A percentile compares a stretch with the other conserved stretches of the same genome.
These are phyloP conservation scores for Calonectria pseudoturangicola DNA, from an alignment of 2,329 filamentous ascomycete genomes.

Conservation along the genomic window DNA sequence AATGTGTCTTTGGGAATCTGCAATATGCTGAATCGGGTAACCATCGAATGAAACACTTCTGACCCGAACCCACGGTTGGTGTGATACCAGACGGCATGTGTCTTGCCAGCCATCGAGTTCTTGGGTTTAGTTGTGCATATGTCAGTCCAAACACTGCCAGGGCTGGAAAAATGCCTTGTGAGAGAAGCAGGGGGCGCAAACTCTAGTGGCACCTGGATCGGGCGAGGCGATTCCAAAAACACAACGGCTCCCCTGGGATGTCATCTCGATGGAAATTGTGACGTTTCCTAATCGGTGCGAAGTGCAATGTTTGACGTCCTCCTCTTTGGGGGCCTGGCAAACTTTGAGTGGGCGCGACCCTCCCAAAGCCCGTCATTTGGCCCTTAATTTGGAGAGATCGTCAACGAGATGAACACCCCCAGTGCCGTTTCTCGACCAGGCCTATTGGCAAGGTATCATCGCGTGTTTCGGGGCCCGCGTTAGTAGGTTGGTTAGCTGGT, in stretches of 20 bases:
- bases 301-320: slow-evolving; percentile 40
- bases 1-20: background rate
- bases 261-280: slow-evolving; percentile 46
- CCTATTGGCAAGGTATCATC: slow-evolving; percentile 29
- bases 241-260: slow-evolving; percentile 48
- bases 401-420: slow-evolving; percentile 24
- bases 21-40: slow-evolving; percentile 30
- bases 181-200: background rate
- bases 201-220: slow-evolving; percentile 49
- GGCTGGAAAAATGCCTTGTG: slow-evolving; percentile 26
- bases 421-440: slow-evolving; percentile 5
- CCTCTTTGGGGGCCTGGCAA: slow-evolving; percentile 31
- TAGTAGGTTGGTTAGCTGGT: slow-evolving; percentile 21
- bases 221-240: slow-evolving; percentile 37
- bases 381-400: slow-evolving; percentile 30
- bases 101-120: slow-evolving; percentile 19
- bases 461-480: slow-evolving; percentile 31
- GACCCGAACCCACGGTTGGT: slow-evolving; percentile 22
- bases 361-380: slow-evolving; percentile 28
- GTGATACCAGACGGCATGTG: background rate
- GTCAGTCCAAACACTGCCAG: background rate
- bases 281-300: slow-evolving; percentile 42
- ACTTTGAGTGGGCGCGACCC: slow-evolving; percentile 26
- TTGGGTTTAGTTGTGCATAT: slow-evolving; percentile 27
- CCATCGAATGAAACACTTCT: slow-evolving; percentile 13